Percentiles rank a stretch among this genome's conserved stretches.
Evolutionary conservation across 2,329 filamentous ascomycete species (phyloP).

Genomic region (Fusarium bulbicola): DNA sequence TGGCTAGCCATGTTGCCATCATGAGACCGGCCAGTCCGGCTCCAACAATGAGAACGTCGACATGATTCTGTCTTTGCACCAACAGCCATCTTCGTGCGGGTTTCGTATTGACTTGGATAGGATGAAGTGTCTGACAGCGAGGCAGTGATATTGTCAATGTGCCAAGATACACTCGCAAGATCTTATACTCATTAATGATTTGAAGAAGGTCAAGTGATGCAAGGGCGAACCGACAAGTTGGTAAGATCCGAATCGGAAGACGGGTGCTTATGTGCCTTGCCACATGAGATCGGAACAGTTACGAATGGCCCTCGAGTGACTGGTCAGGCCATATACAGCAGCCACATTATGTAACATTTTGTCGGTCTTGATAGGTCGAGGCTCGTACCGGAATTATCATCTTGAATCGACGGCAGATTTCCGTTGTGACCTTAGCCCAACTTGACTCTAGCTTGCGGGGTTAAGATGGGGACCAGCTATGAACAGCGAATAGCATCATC

Average conservation of each 20-base stretch:
- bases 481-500: neutral
- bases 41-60: constrained; percentile 2
- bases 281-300: neutral
- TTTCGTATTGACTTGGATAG: rapidly evolving
- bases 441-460: neutral
- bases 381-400: neutral
- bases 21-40: neutral
- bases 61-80: neutral
- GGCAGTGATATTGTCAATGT: neutral
- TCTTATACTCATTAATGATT: neutral
- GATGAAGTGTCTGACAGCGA: rapidly evolving
- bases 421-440: neutral
- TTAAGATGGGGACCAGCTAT: neutral
- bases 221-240: neutral
- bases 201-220: neutral
- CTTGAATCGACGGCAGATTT: neutral
- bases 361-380: neutral
- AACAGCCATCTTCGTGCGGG: neutral
- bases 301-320: neutral
- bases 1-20: constrained; percentile 9
- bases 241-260: neutral
- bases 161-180: neutral
- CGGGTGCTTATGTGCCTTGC: neutral
- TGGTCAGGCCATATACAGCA: neutral
- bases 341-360: neutral